phyloP scores from a whole-genome alignment of 495 filamentous ascomycete species.

The Talaromyces proteolyticus region DNA sequence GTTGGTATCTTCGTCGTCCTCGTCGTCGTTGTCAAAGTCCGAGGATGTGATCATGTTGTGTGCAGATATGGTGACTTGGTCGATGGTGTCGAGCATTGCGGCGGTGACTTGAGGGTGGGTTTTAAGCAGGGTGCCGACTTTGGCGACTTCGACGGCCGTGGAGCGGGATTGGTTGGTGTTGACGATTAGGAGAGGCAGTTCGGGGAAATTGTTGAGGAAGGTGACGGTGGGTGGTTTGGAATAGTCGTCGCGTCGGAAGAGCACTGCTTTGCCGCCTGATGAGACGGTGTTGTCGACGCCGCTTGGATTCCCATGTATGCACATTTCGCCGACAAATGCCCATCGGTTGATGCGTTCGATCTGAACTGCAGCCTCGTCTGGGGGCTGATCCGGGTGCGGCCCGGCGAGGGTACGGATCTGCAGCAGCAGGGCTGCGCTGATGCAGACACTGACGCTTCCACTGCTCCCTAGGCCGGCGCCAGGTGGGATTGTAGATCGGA shows the following conservation, averaged over 20 bases:
- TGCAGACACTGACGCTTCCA: slow-evolving; percentile 75
- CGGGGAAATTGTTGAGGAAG: slow-evolving; percentile 68
- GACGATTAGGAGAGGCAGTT: slow-evolving; percentile 72
- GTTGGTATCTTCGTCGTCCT: slow-evolving; percentile 38
- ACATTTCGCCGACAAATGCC: slow-evolving; percentile 87
- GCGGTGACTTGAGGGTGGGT: slow-evolving; percentile 59
- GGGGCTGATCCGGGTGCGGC: slow-evolving; percentile 72
- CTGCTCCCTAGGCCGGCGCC: slow-evolving; percentile 78
- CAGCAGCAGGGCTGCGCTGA: slow-evolving; percentile 66
- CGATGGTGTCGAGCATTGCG: slow-evolving; percentile 65
- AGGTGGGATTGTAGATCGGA: slow-evolving; percentile 80
- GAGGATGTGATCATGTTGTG: slow-evolving; percentile 55
- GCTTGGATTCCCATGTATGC: slow-evolving; percentile 82
- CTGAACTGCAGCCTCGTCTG: slow-evolving; percentile 63
- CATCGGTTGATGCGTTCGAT: slow-evolving; percentile 81
- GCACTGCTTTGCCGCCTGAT: slow-evolving; percentile 71
- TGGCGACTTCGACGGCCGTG: slow-evolving; percentile 70
- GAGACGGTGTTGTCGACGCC: slow-evolving; percentile 87
- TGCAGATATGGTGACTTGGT: slow-evolving; percentile 64
- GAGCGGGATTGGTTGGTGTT: slow-evolving; percentile 72
- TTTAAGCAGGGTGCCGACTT: slow-evolving; percentile 60
- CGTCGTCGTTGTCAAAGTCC: slow-evolving; percentile 51
- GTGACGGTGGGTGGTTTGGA: slow-evolving; percentile 59
- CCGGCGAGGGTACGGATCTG: slow-evolving; percentile 74
- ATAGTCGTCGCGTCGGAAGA: slow-evolving; percentile 73